Conservation (phyloP, 1,284 basidiomycete species). For the Cryptococcus depauperatus region DNA sequence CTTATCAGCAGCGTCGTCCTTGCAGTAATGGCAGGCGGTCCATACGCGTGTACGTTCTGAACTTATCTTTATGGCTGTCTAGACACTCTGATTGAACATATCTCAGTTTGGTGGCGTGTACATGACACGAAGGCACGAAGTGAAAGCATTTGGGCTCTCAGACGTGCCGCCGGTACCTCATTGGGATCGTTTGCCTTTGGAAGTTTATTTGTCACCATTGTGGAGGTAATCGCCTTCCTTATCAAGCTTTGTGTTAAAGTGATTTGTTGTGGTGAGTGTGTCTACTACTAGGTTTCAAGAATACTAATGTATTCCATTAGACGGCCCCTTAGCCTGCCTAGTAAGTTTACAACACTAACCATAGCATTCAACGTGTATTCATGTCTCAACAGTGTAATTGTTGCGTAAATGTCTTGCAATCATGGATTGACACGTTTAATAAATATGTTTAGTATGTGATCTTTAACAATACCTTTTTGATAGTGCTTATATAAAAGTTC, state of each 20-base stretch:
- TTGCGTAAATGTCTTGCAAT: background rate
- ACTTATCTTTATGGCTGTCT: too few relatives aligned
- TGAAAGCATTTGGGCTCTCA: conserved; percentile 55
- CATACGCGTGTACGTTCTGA: conserved; percentile 6
- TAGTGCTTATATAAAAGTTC: background rate
- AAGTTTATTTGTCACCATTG: conserved; percentile 73
- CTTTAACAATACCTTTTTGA: background rate
- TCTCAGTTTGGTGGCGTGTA: conserved; percentile 7
- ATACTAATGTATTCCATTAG: too few relatives aligned
- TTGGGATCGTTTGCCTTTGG: conserved; percentile 86
- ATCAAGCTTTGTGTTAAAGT: conserved; percentile 45
- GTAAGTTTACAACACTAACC: background rate
- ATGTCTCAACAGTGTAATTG: conserved; percentile 4
- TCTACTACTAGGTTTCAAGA: too few relatives aligned
- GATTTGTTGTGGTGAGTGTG: too few relatives aligned
- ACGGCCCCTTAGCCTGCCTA: too few relatives aligned
- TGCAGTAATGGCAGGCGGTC: conserved; percentile 9
- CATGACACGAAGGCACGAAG: conserved; percentile 3
- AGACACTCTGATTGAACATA: background rate
- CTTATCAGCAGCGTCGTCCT: conserved; percentile 8
- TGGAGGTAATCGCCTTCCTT: conserved; percentile 65
- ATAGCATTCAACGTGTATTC: too few relatives aligned
- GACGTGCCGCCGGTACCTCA: conserved; percentile 68
- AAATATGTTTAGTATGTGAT: conserved; percentile 12
- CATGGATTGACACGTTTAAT: conserved; percentile 7